phyloP scores from a whole-genome alignment of 495 filamentous ascomycete species.

The Pyronema omphalodes region DNA sequence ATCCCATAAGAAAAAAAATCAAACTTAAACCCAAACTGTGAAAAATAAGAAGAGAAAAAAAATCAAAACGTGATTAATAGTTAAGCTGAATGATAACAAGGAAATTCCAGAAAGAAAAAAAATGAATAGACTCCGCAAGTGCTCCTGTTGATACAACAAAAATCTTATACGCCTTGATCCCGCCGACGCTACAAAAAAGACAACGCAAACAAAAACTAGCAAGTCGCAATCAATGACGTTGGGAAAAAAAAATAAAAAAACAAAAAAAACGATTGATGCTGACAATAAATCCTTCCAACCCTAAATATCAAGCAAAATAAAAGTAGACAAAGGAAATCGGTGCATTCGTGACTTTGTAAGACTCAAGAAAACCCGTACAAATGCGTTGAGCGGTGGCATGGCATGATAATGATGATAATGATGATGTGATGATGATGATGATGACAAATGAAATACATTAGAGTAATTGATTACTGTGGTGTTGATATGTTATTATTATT shows the following conservation, averaged over 20 bases:
- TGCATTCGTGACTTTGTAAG: not conserved
- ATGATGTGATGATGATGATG: too few species aligned
- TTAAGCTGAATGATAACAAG: too few species aligned
- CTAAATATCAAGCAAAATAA: too few species aligned
- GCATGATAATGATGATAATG: not conserved
- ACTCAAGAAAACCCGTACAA: not conserved
- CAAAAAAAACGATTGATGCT: too few species aligned
- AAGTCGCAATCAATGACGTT: not conserved
- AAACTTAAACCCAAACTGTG: not conserved
- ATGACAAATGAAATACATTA: slow-evolving; percentile 1
- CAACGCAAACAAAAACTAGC: not conserved
- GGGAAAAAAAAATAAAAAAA: not conserved
- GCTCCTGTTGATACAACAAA: not conserved
- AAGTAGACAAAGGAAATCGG: too few species aligned
- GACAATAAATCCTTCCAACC: too few species aligned
- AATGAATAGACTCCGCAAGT: slow-evolving; percentile 2
- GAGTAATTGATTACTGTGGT: not conserved
- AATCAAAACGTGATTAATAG: not conserved
- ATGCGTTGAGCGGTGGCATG: not conserved
- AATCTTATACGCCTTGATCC: not conserved
- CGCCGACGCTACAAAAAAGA: not conserved
- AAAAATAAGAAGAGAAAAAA: not conserved
- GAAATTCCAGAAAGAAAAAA: not conserved
- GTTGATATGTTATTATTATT: not conserved
- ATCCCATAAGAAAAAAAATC: too few species aligned